A percentile compares a stretch with the other conserved stretches of the same genome.
These are phyloP conservation scores for Camillea tinctor DNA, from an alignment of 2,329 filamentous ascomycete species.

Conservation along the genomic window DNA sequence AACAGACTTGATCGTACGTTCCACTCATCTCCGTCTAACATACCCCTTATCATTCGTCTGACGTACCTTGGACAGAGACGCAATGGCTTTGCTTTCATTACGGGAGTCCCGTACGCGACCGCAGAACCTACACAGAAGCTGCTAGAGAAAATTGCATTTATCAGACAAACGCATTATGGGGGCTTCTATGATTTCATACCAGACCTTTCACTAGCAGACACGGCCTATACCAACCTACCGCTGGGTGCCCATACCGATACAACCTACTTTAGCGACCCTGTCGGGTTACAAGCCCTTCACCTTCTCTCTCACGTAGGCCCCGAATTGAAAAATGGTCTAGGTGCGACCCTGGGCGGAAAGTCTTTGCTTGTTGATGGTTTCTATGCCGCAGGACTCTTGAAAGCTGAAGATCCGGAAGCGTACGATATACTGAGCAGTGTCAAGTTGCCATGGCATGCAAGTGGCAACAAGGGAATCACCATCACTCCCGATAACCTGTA, in stretches of 20 bases:
- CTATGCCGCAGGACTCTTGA: constrained; percentile 62
- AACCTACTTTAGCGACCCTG: constrained; percentile 92
- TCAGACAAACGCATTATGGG: constrained; percentile 89
- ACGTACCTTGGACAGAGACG: constrained; percentile 48
- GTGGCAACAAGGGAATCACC: constrained; percentile 79
- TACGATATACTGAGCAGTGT: constrained; percentile 58
- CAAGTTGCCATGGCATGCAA: constrained; percentile 76
- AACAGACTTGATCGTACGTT: constrained; percentile 59
- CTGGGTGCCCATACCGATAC: constrained; percentile 89
- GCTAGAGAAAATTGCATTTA: constrained; percentile 78
- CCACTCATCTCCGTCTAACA: neutral
- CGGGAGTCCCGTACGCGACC: constrained; percentile 60
- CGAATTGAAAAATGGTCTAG: constrained; percentile 15
- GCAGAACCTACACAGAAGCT: constrained; percentile 73
- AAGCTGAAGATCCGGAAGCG: constrained; percentile 49
- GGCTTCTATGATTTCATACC: constrained; percentile 79
- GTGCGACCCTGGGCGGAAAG: constrained; percentile 59
- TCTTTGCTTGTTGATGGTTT: constrained; percentile 88
- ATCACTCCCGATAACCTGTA: constrained; percentile 70
- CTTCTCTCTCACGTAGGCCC: constrained; percentile 67
- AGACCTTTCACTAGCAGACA: constrained; percentile 83
- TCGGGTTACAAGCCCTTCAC: constrained; percentile 90
- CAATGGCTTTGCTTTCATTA: constrained; percentile 77
- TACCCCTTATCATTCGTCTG: constrained; percentile 6
- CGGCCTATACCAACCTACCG: constrained; percentile 83